Evolutionary conservation across 164 flowering plant species (phyloP).

Genomic region (Nelumbo lutea): DNA sequence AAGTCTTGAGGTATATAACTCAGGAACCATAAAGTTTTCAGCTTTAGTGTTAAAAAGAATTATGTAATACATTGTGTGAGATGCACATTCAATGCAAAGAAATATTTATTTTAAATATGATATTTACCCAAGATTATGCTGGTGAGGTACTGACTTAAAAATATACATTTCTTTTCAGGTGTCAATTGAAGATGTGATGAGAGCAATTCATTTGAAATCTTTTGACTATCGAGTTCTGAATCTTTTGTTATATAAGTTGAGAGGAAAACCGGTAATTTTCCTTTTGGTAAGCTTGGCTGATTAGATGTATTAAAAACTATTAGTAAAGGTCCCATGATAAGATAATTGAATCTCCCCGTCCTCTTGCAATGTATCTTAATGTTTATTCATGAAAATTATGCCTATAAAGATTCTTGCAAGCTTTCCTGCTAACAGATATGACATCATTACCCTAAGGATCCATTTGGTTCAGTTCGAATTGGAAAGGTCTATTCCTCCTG

Average conservation of each 20-base stretch:
- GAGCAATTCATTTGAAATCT: slow-evolving; percentile 80
- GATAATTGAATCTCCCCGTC: too few species aligned
- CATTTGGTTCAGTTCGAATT: too few species aligned
- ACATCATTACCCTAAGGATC: too few species aligned
- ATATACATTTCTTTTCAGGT: slow-evolving; percentile 35
- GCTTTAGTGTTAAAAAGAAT: too few species aligned
- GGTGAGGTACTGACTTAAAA: slow-evolving; percentile 5
- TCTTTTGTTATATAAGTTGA: slow-evolving; percentile 75
- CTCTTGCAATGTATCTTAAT: neutral
- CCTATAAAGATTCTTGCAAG: too few species aligned
- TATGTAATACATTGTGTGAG: neutral
- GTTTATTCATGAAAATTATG: neutral
- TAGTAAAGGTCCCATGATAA: too few species aligned
- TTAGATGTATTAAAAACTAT: neutral
- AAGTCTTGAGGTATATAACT: too few species aligned
- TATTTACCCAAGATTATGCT: neutral
- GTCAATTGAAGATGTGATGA: slow-evolving; percentile 66
- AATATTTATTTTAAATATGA: neutral
- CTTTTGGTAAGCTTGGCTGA: neutral
- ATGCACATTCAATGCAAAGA: neutral
- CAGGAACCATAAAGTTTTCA: too few species aligned
- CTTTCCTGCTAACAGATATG: too few species aligned
- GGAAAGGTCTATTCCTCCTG: too few species aligned
- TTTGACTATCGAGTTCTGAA: slow-evolving; percentile 90
- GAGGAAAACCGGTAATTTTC: slow-evolving; percentile 55